Conservation (phyloP, 2,329 filamentous ascomycete species). For the Hymenoscyphus infarciens region DNA sequence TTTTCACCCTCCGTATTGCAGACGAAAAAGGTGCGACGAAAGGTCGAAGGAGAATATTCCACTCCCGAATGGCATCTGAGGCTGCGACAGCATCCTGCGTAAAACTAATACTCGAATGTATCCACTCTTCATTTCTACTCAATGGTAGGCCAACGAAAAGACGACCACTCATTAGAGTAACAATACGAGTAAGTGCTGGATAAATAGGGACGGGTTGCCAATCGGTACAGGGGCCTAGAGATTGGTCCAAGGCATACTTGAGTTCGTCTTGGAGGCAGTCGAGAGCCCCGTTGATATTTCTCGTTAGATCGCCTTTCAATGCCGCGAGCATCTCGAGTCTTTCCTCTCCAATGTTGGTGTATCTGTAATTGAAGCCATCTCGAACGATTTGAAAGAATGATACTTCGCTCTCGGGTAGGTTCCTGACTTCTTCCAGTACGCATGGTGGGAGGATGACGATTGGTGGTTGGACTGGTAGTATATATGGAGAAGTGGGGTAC, state of each 20-base stretch:
- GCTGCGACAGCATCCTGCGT: conserved; percentile 14
- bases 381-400: conserved; percentile 24
- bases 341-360: conserved; percentile 26
- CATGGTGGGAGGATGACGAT: conserved; percentile 27
- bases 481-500: too few relatives aligned
- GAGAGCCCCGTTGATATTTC: conserved; percentile 22
- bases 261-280: conserved; percentile 29
- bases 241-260: conserved; percentile 21
- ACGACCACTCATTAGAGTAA: conserved; percentile 39
- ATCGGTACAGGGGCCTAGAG: conserved; percentile 30
- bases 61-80: conserved; percentile 14
- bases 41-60: conserved; percentile 13
- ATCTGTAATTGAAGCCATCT: conserved; percentile 17
- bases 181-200: conserved; percentile 37
- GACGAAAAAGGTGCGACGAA: conserved; percentile 16
- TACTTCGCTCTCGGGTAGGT: conserved; percentile 24
- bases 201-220: conserved; percentile 35
- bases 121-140: conserved; percentile 30
- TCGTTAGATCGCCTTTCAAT: conserved; percentile 28
- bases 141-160: conserved; percentile 29
- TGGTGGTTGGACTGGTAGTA: conserved; percentile 9
- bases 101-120: conserved; percentile 22
- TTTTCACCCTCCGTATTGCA: conserved; percentile 17
- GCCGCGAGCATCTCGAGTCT: conserved; percentile 15
- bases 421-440: conserved; percentile 24